Evolutionary conservation across 306 rosid species (phyloP), one percentile per base, ranked within the genome.

Genomic region (Casuarina equisetifolia): DNA sequence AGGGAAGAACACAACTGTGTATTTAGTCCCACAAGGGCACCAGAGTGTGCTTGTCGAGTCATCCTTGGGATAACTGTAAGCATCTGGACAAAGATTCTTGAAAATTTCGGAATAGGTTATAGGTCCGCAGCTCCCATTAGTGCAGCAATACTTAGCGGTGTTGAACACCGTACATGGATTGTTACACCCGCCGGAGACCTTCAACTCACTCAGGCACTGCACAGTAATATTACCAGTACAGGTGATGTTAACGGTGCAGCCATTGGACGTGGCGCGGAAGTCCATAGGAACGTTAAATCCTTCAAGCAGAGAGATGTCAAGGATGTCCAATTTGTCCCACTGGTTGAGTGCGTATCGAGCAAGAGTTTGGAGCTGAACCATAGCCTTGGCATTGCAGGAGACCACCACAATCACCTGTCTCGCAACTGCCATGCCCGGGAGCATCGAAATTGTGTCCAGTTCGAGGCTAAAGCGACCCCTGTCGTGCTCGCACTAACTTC

Each of bases 1-100:
- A 25, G 32, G 32, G 32, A 25, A 25, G 32, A 25, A 25, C 32
- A 25, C 32, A 25, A 25, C 32, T 25, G 32, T 25, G 32, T 84
- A 84, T 70, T 81, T 74, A 2, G 85, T 73, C 8, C 88, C 88
- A 12, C 61, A 68, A 11, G 88, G 85, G 61, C 88, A 84, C 19
- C 78, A 61, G 5, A 81, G 77, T 5, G 78, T 74, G 36, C 83
- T 78, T 5, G 73, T 62, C 4, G 3, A 11, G n/a, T 81, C 88
- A 64, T 78, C 88, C 32, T 25, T 25, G 32, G 32, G 32, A 25
- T 25, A 25, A 25, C 32, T 25, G 32, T 25, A 25, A 25, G 83
- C 88, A 75, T 78, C 77, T 0, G 39, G 81, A 63, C 88, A 85
- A 46, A 66, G 46, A 0, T 0, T 2, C 74, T 81, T 85, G 42